Evolutionary conservation across 2,329 filamentous ascomycete species (phyloP).

Genomic region (Stachybotrys elegans): DNA sequence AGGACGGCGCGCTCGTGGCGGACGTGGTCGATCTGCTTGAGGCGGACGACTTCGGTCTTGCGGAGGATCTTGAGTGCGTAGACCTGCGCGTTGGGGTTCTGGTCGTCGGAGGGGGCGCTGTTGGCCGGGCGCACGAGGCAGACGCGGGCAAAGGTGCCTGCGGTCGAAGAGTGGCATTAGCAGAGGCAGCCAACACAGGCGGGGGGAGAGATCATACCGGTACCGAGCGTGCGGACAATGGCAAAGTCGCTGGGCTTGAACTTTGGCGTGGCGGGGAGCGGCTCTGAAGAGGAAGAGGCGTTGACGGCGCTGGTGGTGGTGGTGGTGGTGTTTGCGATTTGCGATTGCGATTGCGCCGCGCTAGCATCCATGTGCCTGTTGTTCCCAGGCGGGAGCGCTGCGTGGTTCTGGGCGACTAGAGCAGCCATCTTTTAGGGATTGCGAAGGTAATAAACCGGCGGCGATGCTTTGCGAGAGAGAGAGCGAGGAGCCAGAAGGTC

Average conservation of each 20-base stretch:
- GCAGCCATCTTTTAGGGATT: slow-evolving; percentile 18
- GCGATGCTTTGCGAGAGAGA: neutral
- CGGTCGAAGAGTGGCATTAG: slow-evolving; percentile 4
- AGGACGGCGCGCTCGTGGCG: slow-evolving; percentile 78
- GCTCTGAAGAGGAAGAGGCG: slow-evolving; percentile 5
- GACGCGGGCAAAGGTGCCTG: slow-evolving; percentile 76
- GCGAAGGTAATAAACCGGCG: neutral
- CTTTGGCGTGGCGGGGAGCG: slow-evolving; percentile 21
- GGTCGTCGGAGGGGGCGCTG: slow-evolving; percentile 30
- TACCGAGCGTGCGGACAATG: slow-evolving; percentile 70
- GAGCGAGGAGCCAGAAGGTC: neutral
- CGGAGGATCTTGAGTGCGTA: slow-evolving; percentile 78
- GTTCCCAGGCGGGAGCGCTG: slow-evolving; percentile 15
- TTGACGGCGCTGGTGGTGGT: slow-evolving; percentile 8
- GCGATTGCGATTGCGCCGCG: slow-evolving; percentile 13
- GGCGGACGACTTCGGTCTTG: slow-evolving; percentile 67
- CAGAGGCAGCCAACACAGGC: neutral
- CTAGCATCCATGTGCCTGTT: slow-evolving; percentile 12
- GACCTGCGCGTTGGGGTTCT: slow-evolving; percentile 42
- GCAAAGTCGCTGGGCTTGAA: slow-evolving; percentile 54
- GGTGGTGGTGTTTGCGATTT: slow-evolving; percentile 11
- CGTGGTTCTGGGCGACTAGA: slow-evolving; percentile 25
- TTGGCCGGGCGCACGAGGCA: slow-evolving; percentile 67
- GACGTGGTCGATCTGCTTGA: slow-evolving; percentile 85
- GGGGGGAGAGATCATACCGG: slow-evolving; percentile 45